These are phyloP conservation scores for Wickerhamiella siamensis DNA, from an alignment of 805 yeast genomes.

Conservation along the genomic window DNA sequence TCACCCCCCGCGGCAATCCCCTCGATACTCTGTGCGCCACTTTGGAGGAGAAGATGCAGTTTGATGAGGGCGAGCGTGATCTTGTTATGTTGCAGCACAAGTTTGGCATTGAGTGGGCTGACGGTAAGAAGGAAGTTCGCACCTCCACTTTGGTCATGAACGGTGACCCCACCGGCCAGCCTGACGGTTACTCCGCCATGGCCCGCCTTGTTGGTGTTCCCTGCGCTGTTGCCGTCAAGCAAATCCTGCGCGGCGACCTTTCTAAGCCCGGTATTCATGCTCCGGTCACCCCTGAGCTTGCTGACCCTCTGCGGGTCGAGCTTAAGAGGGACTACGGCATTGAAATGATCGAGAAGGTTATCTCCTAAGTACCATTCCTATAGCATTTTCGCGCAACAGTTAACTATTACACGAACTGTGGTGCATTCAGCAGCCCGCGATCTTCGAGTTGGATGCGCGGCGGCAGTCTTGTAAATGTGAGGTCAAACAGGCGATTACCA, in stretches of 20 bases:
- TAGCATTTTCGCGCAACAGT: too few relatives aligned
- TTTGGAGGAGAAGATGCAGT: constrained; percentile 89
- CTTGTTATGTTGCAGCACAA: constrained; percentile 92
- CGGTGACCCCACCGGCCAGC: constrained; percentile 52
- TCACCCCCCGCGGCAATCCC: constrained; percentile 84
- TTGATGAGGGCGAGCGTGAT: constrained; percentile 90
- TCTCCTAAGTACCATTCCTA: too few relatives aligned
- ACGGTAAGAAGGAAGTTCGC: constrained; percentile 80
- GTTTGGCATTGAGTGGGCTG: constrained; percentile 94
- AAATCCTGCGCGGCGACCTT: constrained; percentile 69
- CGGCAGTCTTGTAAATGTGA: constrained; percentile 54
- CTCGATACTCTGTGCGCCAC: constrained; percentile 95
- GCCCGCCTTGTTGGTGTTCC: constrained; percentile 98
- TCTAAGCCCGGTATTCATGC: constrained; percentile 76
- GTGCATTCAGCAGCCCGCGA: constrained; percentile 6
- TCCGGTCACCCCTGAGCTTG: constrained; percentile 82
- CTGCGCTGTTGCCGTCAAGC: constrained; percentile 86
- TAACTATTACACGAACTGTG: too few relatives aligned
- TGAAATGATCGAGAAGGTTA: constrained; percentile 75
- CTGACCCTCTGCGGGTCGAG: constrained; percentile 79
- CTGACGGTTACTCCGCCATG: constrained; percentile 91
- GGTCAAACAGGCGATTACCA: constrained; percentile 51
- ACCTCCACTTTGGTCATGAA: constrained; percentile 90
- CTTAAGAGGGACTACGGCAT: constrained; percentile 84
- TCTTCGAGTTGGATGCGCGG: constrained; percentile 27